Conservation (phyloP, 2,329 filamentous ascomycete species). For the Colletotrichum costaricense region DNA sequence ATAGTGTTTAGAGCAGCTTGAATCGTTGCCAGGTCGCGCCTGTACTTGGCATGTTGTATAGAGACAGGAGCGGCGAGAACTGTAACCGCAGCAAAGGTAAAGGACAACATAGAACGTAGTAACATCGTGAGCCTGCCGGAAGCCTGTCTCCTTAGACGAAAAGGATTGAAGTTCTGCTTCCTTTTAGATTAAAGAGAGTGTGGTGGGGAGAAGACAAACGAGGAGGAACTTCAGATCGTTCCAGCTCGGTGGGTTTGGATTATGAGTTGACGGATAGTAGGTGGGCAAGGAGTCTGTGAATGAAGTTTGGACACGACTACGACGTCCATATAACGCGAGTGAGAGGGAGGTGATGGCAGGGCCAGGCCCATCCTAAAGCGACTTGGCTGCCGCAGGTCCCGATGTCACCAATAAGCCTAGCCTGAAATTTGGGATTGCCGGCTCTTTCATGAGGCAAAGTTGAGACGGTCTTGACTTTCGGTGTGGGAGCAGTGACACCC, state of each 20-base stretch:
- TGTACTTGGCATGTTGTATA: background rate
- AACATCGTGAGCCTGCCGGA: slow-evolving; percentile 15
- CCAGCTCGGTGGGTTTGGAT: background rate
- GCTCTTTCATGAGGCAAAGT: slow-evolving; percentile 27
- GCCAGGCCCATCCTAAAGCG: background rate
- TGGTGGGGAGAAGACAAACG: background rate
- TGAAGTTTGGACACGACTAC: background rate
- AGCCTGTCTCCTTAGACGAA: background rate
- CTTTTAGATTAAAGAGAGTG: slow-evolving; percentile 21
- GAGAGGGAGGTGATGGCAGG: background rate
- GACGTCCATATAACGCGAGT: slow-evolving; percentile 7
- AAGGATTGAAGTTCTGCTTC: slow-evolving; percentile 14
- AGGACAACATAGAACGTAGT: slow-evolving; percentile 17
- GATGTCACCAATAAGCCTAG: background rate
- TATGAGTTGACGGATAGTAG: background rate
- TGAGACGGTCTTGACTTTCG: slow-evolving; percentile 20
- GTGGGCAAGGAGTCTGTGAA: background rate
- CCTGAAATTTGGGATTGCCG: slow-evolving; percentile 6
- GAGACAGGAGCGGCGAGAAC: slow-evolving; percentile 20
- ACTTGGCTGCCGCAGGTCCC: slow-evolving; percentile 16
- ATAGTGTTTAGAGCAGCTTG: slow-evolving; percentile 28
- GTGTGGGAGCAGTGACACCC: background rate
- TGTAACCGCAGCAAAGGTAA: background rate
- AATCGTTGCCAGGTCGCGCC: slow-evolving; percentile 15
- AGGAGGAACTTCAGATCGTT: slow-evolving; percentile 28